A percentile compares a stretch with the other conserved stretches of the same genome.
Conservation (phyloP, 257 asterid species). For the Solanum clarkiae region DNA sequence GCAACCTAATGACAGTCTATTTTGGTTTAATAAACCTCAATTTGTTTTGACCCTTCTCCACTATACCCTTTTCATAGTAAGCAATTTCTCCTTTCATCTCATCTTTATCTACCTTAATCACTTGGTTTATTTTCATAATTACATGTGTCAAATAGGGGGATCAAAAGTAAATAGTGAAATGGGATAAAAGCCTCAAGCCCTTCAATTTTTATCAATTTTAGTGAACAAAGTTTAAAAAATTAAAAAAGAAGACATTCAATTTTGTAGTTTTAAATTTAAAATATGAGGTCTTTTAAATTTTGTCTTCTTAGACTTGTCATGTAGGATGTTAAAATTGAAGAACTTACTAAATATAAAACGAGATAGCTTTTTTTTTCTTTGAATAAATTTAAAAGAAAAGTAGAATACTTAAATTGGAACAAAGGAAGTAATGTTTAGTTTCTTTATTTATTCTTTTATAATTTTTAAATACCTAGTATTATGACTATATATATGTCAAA, state of each 20-base stretch:
- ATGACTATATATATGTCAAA: background rate
- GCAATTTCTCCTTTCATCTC: background rate
- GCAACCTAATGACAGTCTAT: slow-evolving; percentile 41
- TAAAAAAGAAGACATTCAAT: background rate
- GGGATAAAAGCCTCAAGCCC: background rate
- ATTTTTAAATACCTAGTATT: background rate
- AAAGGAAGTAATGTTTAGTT: no score
- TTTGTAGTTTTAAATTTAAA: background rate
- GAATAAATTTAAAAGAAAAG: background rate
- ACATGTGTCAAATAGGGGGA: background rate
- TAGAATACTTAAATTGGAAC: background rate
- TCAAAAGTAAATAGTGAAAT: background rate
- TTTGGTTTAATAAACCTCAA: slow-evolving; percentile 63
- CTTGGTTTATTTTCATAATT: background rate
- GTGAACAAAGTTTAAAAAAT: background rate
- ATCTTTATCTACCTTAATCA: background rate
- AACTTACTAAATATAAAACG: background rate
- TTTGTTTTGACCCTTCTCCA: slow-evolving; percentile 54
- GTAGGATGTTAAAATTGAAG: background rate
- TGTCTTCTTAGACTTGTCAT: background rate
- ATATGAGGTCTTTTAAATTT: background rate
- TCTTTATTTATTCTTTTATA: background rate
- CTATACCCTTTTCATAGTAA: slow-evolving; percentile 52
- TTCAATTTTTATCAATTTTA: background rate
- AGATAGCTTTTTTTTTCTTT: background rate